Conservation (phyloP, 225 moss, liverwort and hornwort species). For the Rhytidiadelphus loreus region DNA sequence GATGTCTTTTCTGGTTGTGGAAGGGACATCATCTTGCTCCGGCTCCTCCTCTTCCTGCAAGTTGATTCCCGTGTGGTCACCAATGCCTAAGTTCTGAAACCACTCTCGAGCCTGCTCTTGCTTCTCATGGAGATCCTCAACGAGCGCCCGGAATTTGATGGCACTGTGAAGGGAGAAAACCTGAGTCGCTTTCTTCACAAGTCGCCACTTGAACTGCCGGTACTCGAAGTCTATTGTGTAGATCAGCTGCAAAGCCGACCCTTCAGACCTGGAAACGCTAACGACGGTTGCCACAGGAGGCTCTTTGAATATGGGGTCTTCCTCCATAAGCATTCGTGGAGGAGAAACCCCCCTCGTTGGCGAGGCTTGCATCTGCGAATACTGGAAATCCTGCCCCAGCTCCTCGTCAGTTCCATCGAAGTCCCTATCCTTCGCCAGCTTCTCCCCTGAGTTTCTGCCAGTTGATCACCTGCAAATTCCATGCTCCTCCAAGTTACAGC, state of each 20-base stretch:
- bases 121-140: slow-evolving; percentile 52
- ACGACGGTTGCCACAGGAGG: slow-evolving; percentile 40
- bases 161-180: slow-evolving; percentile 51
- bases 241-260: slow-evolving; percentile 39
- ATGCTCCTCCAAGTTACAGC: background rate
- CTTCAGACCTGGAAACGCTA: slow-evolving; percentile 38
- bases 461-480: slow-evolving; percentile 29
- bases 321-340: slow-evolving; percentile 39
- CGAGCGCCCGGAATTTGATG: slow-evolving; percentile 36
- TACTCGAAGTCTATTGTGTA: slow-evolving; percentile 52
- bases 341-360: slow-evolving; percentile 21
- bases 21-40: slow-evolving; percentile 35
- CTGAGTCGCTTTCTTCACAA: slow-evolving; percentile 49
- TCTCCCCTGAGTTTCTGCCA: slow-evolving; percentile 38
- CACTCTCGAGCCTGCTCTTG: slow-evolving; percentile 57
- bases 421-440: slow-evolving; percentile 53
- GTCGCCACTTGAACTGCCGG: slow-evolving; percentile 55
- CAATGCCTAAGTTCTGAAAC: slow-evolving; percentile 46
- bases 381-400: slow-evolving; percentile 46
- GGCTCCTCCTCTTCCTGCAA: slow-evolving; percentile 35
- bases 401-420: slow-evolving; percentile 52
- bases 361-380: slow-evolving; percentile 50
- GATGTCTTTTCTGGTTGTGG: slow-evolving; percentile 30
- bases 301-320: slow-evolving; percentile 43
- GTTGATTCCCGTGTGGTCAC: slow-evolving; percentile 28